Base-by-base conservation (phyloP, 106 monocot genomes). In the Phalaenopsis aphrodite region DNA sequence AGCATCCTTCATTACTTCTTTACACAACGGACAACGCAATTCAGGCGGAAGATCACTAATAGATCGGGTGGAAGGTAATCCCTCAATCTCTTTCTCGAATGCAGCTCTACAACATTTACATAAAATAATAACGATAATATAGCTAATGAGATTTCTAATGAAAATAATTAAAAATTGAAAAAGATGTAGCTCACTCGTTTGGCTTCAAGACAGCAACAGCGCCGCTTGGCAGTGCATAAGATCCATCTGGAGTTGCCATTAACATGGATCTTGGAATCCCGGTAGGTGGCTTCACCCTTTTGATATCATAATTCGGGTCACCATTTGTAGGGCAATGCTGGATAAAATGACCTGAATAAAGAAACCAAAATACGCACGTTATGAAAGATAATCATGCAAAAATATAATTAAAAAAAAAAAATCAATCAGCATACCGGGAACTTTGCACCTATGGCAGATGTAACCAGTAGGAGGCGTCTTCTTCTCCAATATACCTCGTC, bases 1-100 rank as follows among this genome's bases (percentile, higher is more conserved):
- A 67, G 98, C 98, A 84, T 98, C 98, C 82, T 94, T 98, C 94
- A 98, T 98, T 14, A 92, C 92, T 85, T 94, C 89, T 89, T 92
- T 98, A 80, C 98, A 98, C 38, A 98, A 78, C n/a, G 94, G 98
- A 78, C 98, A 98, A 8, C 77, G 90, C 19, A 98, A 72, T 72
- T 94, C 94, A 42, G 88, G 90, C 55, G 98, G 98, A 85, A 98
- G 73, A 89, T 94, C 92, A 84, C 79, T 90, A 39, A 81, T 79
- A 52, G 90, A 55, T 14, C 92, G 90, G 30, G 92, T 89, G 24
- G 92, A 88, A 55, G 98, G 98, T 56, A 98, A 65, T 1, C 98
- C 98, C 77, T 98, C 94, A 72, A 98, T 93, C 81, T 98, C 98
- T 83, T 86, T 98, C 52, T 98, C 98, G 89, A 98, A 98, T 52